Evolutionary conservation across 179 eudicot species (phyloP).

Genomic region (Spinacia oleracea): DNA sequence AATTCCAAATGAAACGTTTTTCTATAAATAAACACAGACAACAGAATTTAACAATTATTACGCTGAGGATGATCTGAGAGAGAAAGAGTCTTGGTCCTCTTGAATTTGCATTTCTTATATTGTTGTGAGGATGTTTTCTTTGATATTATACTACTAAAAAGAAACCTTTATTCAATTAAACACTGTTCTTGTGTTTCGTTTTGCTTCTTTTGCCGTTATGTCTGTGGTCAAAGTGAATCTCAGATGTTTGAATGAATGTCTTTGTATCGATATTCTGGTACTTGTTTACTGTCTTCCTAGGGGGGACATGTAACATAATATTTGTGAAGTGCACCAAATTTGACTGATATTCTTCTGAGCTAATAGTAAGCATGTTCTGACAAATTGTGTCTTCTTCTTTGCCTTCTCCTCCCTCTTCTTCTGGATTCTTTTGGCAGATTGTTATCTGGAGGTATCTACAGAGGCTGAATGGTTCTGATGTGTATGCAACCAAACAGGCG

Average conservation of each 20-base stretch:
- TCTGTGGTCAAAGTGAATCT: not conserved
- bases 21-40: not conserved
- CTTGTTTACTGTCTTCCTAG: not conserved
- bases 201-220: not conserved
- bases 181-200: not conserved
- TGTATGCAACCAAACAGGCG: conserved; percentile 77
- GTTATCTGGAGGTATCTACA: conserved; percentile 81
- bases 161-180: too few relatives aligned
- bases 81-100: not conserved
- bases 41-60: not conserved
- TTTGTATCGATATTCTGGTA: not conserved
- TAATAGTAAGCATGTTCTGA: not conserved
- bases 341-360: not conserved
- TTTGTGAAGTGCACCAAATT: not conserved
- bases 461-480: conserved; percentile 70
- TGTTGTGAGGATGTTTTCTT: not conserved
- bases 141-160: not conserved
- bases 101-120: not conserved
- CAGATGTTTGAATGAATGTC: conserved; percentile 1
- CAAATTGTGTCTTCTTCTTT: not conserved
- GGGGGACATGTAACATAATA: too few relatives aligned
- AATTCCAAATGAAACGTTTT: not conserved
- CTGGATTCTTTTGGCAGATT: conserved; percentile 50
- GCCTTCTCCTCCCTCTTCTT: not conserved
- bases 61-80: not conserved